These are phyloP conservation scores for Mycena crocata DNA, from an alignment of 768 basidiomycete species.

Conservation along the genomic window DNA sequence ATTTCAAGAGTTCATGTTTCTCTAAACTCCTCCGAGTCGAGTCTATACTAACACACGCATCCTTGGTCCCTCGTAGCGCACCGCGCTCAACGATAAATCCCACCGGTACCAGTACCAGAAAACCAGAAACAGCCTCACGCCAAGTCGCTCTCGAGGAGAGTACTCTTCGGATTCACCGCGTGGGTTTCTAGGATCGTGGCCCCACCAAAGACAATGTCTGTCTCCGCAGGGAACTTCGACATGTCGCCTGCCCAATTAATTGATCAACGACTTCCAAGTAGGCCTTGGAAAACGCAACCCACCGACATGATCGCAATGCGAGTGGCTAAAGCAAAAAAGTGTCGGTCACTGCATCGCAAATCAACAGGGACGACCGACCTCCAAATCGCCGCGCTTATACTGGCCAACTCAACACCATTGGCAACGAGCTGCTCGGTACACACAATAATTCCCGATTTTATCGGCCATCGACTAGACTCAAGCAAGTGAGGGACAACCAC, in stretches of 20 bases:
- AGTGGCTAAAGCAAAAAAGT: background rate
- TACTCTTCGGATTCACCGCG: background rate
- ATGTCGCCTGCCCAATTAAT: slow-evolving; percentile 19
- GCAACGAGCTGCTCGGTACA: slow-evolving; percentile 23
- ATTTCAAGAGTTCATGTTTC: no score
- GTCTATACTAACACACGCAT: no score
- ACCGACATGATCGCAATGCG: slow-evolving; percentile 19
- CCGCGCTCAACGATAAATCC: no score
- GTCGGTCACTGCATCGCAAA: background rate
- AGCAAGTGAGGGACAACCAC: no score
- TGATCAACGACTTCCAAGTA: background rate
- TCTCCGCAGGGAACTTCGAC: slow-evolving; percentile 23
- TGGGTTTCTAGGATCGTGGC: slow-evolving; percentile 1
- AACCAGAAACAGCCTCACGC: slow-evolving; percentile 10
- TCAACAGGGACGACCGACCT: background rate
- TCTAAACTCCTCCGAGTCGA: no score
- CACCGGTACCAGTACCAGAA: no score
- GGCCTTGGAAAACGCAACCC: background rate
- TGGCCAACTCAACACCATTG: slow-evolving; percentile 8
- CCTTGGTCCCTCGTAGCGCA: no score
- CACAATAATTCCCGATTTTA: no score
- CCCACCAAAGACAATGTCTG: slow-evolving; percentile 17
- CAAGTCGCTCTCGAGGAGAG: slow-evolving; percentile 11
- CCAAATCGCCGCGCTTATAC: slow-evolving; percentile 25
- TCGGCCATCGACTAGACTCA: no score